Conservation (phyloP, 2,329 filamentous ascomycete genomes). For the Penicillium sp. region DNA sequence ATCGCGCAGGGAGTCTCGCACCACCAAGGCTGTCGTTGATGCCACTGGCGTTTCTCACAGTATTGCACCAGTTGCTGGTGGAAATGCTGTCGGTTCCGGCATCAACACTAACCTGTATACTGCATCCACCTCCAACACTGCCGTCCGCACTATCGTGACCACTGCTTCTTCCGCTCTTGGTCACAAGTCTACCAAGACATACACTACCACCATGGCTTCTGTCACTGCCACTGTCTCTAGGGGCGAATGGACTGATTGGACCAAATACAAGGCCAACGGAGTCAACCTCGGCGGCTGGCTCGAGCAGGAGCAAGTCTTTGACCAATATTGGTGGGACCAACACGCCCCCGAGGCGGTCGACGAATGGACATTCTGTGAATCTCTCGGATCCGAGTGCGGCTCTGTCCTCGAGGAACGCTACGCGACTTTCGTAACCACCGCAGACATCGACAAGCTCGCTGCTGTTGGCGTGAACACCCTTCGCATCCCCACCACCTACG, state of each 20-base stretch:
- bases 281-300: slow-evolving; percentile 27
- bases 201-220: neutral
- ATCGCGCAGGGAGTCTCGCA: neutral
- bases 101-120: slow-evolving; percentile 2
- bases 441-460: slow-evolving; percentile 18
- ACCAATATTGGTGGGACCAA: slow-evolving; percentile 19
- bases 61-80: neutral
- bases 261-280: slow-evolving; percentile 19
- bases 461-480: slow-evolving; percentile 12
- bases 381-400: slow-evolving; percentile 10
- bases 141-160: slow-evolving; percentile 3
- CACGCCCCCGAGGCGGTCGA: slow-evolving; percentile 17
- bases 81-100: slow-evolving; percentile 1
- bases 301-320: slow-evolving; percentile 20
- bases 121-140: slow-evolving; percentile 5
- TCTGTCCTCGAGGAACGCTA: slow-evolving; percentile 17
- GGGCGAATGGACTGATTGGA: slow-evolving; percentile 20
- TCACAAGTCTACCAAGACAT: slow-evolving; percentile 1
- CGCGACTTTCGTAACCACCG: slow-evolving; percentile 12
- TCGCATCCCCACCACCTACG: slow-evolving; percentile 22
- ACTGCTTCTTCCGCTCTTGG: slow-evolving; percentile 1
- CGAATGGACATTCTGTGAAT: slow-evolving; percentile 23
- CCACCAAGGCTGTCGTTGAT: neutral
- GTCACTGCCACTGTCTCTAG: slow-evolving; percentile 1
- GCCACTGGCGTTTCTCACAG: neutral